phyloP scores from a whole-genome alignment of 208 protist genomes.

The Trypanosomatidae sp. region DNA sequence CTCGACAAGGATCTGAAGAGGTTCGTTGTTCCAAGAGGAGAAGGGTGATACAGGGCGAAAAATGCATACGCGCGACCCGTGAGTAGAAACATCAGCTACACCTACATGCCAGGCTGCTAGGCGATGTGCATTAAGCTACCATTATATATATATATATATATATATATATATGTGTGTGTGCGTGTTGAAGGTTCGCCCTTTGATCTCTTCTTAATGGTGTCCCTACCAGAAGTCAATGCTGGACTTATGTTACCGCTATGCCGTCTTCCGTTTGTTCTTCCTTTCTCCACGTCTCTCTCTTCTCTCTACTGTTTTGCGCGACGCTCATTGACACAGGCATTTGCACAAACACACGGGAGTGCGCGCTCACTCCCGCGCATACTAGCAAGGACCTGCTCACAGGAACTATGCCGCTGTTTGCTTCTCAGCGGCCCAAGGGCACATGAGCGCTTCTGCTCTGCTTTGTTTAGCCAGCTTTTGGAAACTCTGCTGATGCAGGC shows the following conservation, averaged over 20 bases:
- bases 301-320: neutral
- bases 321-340: neutral
- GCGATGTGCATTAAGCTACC: neutral
- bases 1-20: neutral
- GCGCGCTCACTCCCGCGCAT: neutral
- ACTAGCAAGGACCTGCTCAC: neutral
- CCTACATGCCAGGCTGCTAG: neutral
- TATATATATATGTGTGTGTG: constrained; percentile 4
- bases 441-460: neutral
- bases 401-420: neutral
- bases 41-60: neutral
- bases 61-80: neutral
- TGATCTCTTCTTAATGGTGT: neutral
- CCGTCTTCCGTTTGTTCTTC: neutral
- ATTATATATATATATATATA: constrained; percentile 11
- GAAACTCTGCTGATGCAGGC: too few species aligned
- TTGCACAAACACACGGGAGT: neutral
- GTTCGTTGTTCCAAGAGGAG: neutral
- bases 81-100: neutral
- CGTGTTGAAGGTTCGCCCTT: neutral
- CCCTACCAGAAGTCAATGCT: neutral
- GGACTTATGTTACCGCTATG: neutral
- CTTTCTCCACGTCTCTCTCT: neutral
- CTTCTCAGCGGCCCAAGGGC: neutral
- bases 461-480: neutral